These are phyloP conservation scores for Taiozyma sp. DNA, from an alignment of 1,139 yeast genomes.

Conservation along the genomic window DNA sequence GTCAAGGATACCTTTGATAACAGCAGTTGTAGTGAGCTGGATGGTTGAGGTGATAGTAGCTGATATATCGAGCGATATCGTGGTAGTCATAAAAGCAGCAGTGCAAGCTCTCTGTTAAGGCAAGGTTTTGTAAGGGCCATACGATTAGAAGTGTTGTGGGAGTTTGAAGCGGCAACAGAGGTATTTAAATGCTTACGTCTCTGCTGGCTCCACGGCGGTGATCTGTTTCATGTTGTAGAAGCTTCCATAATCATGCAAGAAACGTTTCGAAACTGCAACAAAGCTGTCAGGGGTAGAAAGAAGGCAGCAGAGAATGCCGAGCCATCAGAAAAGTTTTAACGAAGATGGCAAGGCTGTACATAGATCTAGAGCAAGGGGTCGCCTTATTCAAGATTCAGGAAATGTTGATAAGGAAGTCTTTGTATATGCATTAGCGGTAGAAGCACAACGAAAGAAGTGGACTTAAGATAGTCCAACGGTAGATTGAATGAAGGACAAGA, in stretches of 20 bases:
- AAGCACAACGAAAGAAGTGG: too few species aligned
- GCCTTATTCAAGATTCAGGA: neutral
- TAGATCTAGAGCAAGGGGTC: neutral
- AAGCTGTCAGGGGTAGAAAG: neutral
- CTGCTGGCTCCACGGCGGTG: neutral
- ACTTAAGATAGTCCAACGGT: too few species aligned
- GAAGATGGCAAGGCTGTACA: neutral
- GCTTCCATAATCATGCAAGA: neutral
- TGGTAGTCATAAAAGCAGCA: constrained; percentile 10
- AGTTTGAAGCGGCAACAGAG: neutral
- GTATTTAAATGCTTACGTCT: neutral
- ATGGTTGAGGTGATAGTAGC: constrained; percentile 13
- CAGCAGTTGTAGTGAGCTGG: constrained; percentile 13
- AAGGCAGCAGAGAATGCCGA: neutral
- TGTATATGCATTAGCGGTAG: too few species aligned
- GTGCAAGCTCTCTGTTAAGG: neutral
- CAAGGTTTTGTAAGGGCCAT: too few species aligned
- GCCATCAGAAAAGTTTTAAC: neutral
- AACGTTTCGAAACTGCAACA: neutral
- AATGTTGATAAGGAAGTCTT: neutral
- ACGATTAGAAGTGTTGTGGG: too few species aligned
- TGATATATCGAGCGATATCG: constrained; percentile 5
- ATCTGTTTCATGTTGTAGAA: neutral
- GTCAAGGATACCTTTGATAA: constrained; percentile 17
- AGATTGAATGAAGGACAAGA: too few species aligned